phyloP scores from a whole-genome alignment of 1,284 basidiomycete species.

The Xerocomus amazonicus region DNA sequence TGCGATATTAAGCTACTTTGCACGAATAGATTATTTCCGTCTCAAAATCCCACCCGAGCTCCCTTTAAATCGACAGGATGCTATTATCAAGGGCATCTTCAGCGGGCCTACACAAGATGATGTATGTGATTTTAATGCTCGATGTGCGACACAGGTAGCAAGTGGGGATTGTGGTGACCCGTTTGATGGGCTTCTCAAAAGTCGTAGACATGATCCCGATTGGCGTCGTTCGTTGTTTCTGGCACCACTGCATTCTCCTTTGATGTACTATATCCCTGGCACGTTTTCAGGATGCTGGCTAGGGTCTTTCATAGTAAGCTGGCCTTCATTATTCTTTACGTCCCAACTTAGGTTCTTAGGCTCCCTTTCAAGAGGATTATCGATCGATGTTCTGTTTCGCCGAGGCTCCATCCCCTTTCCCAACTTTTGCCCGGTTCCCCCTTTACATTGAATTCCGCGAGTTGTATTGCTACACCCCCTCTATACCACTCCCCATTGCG shows the following conservation, averaged over 20 bases:
- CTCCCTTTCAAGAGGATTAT: slow-evolving; percentile 36
- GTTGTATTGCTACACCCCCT: slow-evolving; percentile 37
- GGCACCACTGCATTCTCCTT: not conserved
- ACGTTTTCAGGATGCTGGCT: slow-evolving; percentile 45
- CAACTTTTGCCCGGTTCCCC: slow-evolving; percentile 37
- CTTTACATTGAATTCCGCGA: slow-evolving; percentile 46
- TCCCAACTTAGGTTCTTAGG: slow-evolving; percentile 28
- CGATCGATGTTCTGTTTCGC: slow-evolving; percentile 33
- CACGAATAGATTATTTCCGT: slow-evolving; percentile 36
- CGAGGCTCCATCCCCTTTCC: slow-evolving; percentile 34
- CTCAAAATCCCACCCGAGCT: slow-evolving; percentile 40
- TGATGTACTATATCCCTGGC: slow-evolving; percentile 37
- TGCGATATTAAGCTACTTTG: slow-evolving; percentile 46
- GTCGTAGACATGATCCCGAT: slow-evolving; percentile 32
- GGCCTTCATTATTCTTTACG: not conserved
- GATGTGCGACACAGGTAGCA: slow-evolving; percentile 39
- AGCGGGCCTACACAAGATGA: slow-evolving; percentile 45
- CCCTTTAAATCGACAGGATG: slow-evolving; percentile 24
- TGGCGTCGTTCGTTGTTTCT: slow-evolving; percentile 25
- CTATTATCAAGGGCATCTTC: slow-evolving; percentile 21
- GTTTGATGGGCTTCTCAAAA: slow-evolving; percentile 27
- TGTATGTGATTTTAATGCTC: slow-evolving; percentile 38
- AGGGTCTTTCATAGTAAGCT: slow-evolving; percentile 43
- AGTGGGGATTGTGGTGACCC: slow-evolving; percentile 16
- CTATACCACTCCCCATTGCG: slow-evolving; percentile 25